A percentile compares a stretch with the other conserved stretches of the same genome.
Conservation (phyloP, 2,329 filamentous ascomycete species). For the Fusarium tupiense region DNA sequence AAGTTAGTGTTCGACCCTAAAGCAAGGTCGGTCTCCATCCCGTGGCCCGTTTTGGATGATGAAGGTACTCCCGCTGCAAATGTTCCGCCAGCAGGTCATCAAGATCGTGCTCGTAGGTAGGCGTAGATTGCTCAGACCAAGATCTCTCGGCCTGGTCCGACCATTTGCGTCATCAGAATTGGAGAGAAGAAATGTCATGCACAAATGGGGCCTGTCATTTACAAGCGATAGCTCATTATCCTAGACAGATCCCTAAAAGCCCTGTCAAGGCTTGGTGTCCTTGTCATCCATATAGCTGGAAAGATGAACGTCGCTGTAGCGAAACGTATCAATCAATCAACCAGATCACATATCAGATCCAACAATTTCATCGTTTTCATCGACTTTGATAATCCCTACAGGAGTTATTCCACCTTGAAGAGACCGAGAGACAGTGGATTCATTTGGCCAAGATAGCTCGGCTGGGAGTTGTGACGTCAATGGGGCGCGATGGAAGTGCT, state of each 20-base stretch:
- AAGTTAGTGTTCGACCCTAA: not conserved
- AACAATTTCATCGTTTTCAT: not conserved
- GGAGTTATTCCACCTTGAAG: not conserved
- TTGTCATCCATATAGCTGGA: not conserved
- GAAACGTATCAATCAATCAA: not conserved
- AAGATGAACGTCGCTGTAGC: not conserved
- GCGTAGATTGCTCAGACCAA: not conserved
- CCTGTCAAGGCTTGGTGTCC: slow-evolving; percentile 4
- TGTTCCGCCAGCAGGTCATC: not conserved
- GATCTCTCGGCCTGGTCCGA: not conserved
- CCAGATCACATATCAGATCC: not conserved
- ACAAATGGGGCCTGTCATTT: not conserved
- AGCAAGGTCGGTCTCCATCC: not conserved
- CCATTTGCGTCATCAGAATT: slow-evolving; percentile 11
- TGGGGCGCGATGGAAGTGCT: not conserved
- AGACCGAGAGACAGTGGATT: not conserved
- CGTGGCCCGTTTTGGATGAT: not conserved
- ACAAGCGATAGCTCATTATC: slow-evolving; percentile 18
- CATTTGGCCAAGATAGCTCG: not conserved
- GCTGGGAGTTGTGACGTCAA: slow-evolving; percentile 25
- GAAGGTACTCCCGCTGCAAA: not conserved
- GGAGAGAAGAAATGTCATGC: not conserved
- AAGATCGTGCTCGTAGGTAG: not conserved
- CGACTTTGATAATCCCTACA: not conserved
- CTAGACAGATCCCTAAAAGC: not conserved